Evolutionary conservation across 2,329 filamentous ascomycete species (phyloP).

Genomic region (Ceratocystis variospora): DNA sequence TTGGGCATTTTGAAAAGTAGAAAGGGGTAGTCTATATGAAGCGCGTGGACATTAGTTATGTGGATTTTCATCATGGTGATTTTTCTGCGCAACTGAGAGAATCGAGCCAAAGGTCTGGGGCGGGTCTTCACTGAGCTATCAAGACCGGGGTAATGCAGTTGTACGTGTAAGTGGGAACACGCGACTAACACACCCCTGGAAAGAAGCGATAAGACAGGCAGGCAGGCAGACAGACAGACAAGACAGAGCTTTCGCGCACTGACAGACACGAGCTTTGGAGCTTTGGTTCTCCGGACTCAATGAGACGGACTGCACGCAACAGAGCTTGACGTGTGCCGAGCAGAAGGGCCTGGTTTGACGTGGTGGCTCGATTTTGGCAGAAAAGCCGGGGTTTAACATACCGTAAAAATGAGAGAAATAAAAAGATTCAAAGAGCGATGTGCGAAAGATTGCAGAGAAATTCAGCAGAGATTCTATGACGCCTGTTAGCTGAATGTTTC

Average conservation of each 20-base stretch:
- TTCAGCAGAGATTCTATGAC: neutral
- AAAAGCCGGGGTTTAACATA: too few species aligned
- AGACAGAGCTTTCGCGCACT: neutral
- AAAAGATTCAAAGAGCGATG: neutral
- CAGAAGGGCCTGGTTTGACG: too few species aligned
- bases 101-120: too few species aligned
- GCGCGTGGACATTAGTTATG: too few species aligned
- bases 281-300: too few species aligned
- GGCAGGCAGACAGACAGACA: neutral
- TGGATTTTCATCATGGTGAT: too few species aligned
- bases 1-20: slow-evolving; percentile 41
- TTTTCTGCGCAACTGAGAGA: too few species aligned
- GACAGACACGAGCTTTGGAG: too few species aligned
- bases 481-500: neutral
- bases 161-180: neutral
- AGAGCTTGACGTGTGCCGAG: too few species aligned
- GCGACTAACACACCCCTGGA: neutral
- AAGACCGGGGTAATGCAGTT: neutral
- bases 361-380: too few species aligned
- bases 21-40: neutral
- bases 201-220: neutral
- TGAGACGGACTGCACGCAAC: too few species aligned
- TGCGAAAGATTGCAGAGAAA: neutral
- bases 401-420: neutral
- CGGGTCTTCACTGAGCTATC: neutral